Evolutionary conservation across 1,284 basidiomycete genomes (phyloP).

Genomic region (Quambalaria eucalypti): DNA sequence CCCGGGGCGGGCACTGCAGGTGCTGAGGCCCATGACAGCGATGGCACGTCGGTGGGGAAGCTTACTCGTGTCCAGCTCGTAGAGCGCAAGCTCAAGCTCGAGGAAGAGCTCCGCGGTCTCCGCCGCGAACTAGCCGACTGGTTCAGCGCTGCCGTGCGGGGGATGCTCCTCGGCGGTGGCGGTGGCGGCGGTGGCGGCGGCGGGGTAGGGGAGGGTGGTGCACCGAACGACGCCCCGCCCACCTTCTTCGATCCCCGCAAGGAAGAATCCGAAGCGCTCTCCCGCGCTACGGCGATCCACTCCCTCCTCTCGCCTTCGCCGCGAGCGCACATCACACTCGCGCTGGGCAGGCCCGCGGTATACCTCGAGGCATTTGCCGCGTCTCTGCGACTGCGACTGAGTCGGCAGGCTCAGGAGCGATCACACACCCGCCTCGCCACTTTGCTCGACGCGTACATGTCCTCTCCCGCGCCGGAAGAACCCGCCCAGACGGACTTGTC

Average conservation of each 20-base stretch:
- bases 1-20: neutral
- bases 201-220: too few species aligned
- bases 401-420: neutral
- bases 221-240: too few species aligned
- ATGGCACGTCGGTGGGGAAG: too few species aligned
- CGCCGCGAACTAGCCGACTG: neutral
- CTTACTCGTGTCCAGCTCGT: neutral
- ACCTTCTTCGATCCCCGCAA: too few species aligned
- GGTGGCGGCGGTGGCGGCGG: too few species aligned
- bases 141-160: neutral
- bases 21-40: neutral
- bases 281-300: neutral
- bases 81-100: neutral
- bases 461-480: neutral
- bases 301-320: neutral
- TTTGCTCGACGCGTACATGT: too few species aligned
- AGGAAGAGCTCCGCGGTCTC: neutral
- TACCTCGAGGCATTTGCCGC: neutral
- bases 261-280: neutral
- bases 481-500: neutral
- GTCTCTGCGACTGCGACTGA: too few species aligned
- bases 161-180: too few species aligned
- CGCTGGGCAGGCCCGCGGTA: neutral
- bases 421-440: neutral
- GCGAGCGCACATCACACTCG: neutral